A percentile compares a stretch with the other conserved stretches of the same genome.
Evolutionary conservation across 2,329 filamentous ascomycete genomes (phyloP).

Genomic region (Nigrospora sphaerica): DNA sequence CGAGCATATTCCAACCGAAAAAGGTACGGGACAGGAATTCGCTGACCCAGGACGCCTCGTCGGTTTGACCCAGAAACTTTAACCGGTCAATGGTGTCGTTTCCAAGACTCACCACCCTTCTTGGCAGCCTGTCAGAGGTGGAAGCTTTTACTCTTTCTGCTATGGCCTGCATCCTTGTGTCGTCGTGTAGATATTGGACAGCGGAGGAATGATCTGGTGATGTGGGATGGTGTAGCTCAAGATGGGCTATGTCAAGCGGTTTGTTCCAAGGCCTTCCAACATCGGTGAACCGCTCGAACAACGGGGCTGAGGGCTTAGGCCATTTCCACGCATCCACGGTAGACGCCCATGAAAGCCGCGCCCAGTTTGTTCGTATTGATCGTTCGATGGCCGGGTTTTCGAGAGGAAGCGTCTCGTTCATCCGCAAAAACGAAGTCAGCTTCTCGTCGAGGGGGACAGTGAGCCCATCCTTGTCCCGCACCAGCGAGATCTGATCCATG

Average conservation of each 20-base stretch:
- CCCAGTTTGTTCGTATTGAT: slow-evolving; percentile 37
- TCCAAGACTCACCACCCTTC: slow-evolving; percentile 4
- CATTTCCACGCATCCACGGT: slow-evolving; percentile 42
- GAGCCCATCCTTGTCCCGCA: slow-evolving; percentile 15
- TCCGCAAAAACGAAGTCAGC: slow-evolving; percentile 40
- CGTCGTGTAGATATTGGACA: slow-evolving; percentile 33
- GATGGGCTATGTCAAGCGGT: slow-evolving; percentile 42
- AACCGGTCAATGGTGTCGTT: slow-evolving; percentile 4
- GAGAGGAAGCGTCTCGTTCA: slow-evolving; percentile 31
- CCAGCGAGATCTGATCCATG: slow-evolving; percentile 27
- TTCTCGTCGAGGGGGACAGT: slow-evolving; percentile 39
- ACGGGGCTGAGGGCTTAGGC: slow-evolving; percentile 33
- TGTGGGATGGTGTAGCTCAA: slow-evolving; percentile 48
- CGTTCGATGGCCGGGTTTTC: slow-evolving; percentile 25
- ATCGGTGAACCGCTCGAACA: slow-evolving; percentile 46
- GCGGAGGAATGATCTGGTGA: slow-evolving; percentile 40
- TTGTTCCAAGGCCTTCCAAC: slow-evolving; percentile 34
- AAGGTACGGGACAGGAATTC: slow-evolving; percentile 6
- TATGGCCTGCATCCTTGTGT: neutral
- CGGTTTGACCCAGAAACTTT: slow-evolving; percentile 3
- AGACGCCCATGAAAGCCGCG: slow-evolving; percentile 40
- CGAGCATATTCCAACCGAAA: slow-evolving; percentile 5
- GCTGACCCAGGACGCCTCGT: slow-evolving; percentile 7
- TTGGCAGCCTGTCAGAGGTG: neutral
- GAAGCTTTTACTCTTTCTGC: neutral